A percentile compares a stretch with the other conserved stretches of the same genome.
Conservation (phyloP, 768 basidiomycete species). For the Lepiota venenata region DNA sequence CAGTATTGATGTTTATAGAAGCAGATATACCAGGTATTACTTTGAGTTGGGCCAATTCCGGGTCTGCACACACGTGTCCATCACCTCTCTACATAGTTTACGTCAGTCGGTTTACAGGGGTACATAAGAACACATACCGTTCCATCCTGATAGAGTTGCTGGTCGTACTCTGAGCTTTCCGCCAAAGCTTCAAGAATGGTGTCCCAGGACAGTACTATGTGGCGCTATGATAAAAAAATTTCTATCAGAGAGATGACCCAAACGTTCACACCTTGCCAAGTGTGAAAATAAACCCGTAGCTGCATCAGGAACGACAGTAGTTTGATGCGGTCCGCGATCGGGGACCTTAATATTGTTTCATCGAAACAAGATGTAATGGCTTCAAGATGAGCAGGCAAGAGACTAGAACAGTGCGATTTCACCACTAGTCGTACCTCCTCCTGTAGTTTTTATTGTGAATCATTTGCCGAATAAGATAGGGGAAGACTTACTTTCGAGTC, state of each 20-base stretch:
- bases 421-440: slow-evolving; percentile 65
- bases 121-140: slow-evolving; percentile 36
- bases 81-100: neutral
- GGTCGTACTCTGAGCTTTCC: slow-evolving; percentile 42
- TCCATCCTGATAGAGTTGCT: slow-evolving; percentile 29
- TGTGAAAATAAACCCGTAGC: slow-evolving; percentile 63
- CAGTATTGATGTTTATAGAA: slow-evolving; percentile 1
- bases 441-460: slow-evolving; percentile 30
- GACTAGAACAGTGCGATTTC: slow-evolving; percentile 53
- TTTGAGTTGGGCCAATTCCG: slow-evolving; percentile 44
- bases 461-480: neutral
- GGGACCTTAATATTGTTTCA: slow-evolving; percentile 52
- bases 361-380: slow-evolving; percentile 68
- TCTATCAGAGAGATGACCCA: neutral
- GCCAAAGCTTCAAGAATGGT: slow-evolving; percentile 53
- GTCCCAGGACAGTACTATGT: slow-evolving; percentile 62
- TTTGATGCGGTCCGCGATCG: slow-evolving; percentile 53
- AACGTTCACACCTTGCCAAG: slow-evolving; percentile 52
- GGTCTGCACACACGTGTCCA: slow-evolving; percentile 27
- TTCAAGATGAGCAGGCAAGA: slow-evolving; percentile 64
- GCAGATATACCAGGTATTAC: slow-evolving; percentile 25
- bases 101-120: neutral
- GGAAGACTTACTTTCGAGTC: slow-evolving; percentile 49
- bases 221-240: neutral
- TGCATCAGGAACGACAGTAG: slow-evolving; percentile 64